phyloP scores from a whole-genome alignment of 2,329 filamentous ascomycete genomes.

The Exophiala sp. region DNA sequence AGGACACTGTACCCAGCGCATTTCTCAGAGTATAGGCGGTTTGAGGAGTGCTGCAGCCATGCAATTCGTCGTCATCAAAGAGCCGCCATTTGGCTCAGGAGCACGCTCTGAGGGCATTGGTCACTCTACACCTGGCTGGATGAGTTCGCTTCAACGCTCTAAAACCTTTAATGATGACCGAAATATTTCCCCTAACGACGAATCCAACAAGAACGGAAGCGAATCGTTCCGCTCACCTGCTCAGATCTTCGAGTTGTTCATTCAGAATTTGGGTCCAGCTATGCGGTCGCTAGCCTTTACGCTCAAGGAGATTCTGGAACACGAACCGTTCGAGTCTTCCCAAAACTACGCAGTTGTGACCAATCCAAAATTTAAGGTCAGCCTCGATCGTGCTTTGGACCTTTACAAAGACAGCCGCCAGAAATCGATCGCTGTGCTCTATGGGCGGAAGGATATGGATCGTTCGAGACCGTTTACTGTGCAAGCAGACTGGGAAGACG shows the following conservation, averaged over 20 bases:
- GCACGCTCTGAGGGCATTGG: conserved; percentile 22
- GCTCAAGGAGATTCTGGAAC: conserved; percentile 79
- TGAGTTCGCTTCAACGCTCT: conserved; percentile 10
- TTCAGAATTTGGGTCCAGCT: conserved; percentile 80
- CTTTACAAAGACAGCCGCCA: conserved; percentile 74
- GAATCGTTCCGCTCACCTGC: conserved; percentile 57
- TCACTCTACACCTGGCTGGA: conserved; percentile 19
- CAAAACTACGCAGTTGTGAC: conserved; percentile 67
- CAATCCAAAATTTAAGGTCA: conserved; percentile 75
- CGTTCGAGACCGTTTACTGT: conserved; percentile 67
- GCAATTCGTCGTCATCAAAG: conserved; percentile 79
- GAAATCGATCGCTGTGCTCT: conserved; percentile 73
- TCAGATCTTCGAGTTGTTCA: conserved; percentile 90
- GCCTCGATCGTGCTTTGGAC: conserved; percentile 73
- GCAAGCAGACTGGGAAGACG: conserved; percentile 92
- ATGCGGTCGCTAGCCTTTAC: conserved; percentile 97
- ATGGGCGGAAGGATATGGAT: conserved; percentile 71
- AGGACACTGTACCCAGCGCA: conserved; percentile 76
- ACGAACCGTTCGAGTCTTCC: conserved; percentile 72
- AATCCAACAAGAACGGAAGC: conserved; percentile 9
- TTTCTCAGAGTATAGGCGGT: conserved; percentile 86
- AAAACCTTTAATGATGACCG: conserved; percentile 1
- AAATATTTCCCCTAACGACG: conserved; percentile 2
- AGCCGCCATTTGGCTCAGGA: conserved; percentile 40
- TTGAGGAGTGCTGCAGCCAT: conserved; percentile 83